Evolutionary conservation across 345 rosid species (phyloP).

Genomic region (Aegle marmelos): DNA sequence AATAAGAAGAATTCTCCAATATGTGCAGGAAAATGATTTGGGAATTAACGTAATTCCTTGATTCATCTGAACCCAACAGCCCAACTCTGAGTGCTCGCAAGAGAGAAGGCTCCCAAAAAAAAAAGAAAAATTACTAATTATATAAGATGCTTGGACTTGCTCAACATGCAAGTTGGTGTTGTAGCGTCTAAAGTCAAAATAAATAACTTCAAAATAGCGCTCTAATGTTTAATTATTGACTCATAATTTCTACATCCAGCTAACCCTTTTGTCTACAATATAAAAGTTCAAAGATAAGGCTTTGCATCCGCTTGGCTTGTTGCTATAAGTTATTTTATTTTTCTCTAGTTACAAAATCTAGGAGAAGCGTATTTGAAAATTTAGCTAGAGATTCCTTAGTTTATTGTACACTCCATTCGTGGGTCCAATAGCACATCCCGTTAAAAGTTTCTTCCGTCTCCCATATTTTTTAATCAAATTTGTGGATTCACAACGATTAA

Average conservation of each 20-base stretch:
- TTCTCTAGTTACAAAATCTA: background rate
- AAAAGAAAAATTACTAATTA: background rate
- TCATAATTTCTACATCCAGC: constrained; percentile 7
- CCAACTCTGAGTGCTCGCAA: background rate
- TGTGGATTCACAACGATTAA: background rate
- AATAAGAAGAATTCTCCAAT: background rate
- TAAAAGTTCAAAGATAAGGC: background rate
- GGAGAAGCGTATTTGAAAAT: background rate
- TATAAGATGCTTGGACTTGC: background rate
- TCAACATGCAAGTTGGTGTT: constrained; percentile 9
- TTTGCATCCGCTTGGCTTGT: background rate
- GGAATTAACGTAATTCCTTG: background rate
- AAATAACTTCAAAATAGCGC: background rate
- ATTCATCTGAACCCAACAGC: background rate
- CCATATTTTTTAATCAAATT: background rate
- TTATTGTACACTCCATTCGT: background rate
- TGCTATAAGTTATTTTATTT: background rate
- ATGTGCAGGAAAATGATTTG: background rate
- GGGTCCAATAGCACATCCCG: background rate
- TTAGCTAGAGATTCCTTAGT: background rate
- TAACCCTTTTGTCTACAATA: background rate
- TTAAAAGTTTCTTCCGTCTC: background rate
- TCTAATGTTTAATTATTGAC: background rate
- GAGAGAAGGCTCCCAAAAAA: background rate
- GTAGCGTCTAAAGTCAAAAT: background rate